Evolutionary conservation across 2,329 filamentous ascomycete species (phyloP), one percentile per base, ranked within the genome.

Genomic region (Fusarium proliferatum): DNA sequence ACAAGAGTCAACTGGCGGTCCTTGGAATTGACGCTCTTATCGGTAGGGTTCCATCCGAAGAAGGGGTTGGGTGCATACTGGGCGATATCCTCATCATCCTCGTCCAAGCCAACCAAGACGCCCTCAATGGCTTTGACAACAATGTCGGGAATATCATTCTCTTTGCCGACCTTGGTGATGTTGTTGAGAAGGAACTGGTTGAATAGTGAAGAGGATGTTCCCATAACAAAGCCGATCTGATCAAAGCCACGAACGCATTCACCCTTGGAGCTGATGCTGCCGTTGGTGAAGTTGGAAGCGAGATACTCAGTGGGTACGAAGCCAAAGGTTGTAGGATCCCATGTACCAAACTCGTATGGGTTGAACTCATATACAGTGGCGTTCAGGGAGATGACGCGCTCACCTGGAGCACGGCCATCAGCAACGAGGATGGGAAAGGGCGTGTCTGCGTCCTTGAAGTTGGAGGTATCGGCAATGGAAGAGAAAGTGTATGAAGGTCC

Each of bases 401-500:
- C 79, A 43, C 80, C 82, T 0, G 86, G 86, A 6, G 82, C 81
- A 38, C 87, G 85, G 42, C 83, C 84, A 74, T 87, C 85, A 55
- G 86, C 81, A 4, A 88, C 82, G 23, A 88, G 79, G 61, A 89
- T 84, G 6, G 87, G 87, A 39, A 88, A 82, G 5, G 87, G 87
- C 3, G 83, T 78, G 33, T 82, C 79, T 53, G 80, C 86, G 28
- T 80, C 74, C 28, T 78, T 78, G 76, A 89, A 87, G 64, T 82
- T 76, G 43, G 81, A 79, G 43, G 87, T 80, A 49, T 84, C 75
- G 82, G 80, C 84, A 76, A 86, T 86, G 4, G 94, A 96, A 6
- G 94, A 97, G 84, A 92, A 97, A 6, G 95, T 97, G 78, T 93
- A 95, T 10, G 85, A 86, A 15, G 92, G 90, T 1, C 94, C 95